These are phyloP conservation scores for Hymenoscyphus fructigenus DNA, from an alignment of 2,329 filamentous ascomycete genomes.

Conservation along the genomic window DNA sequence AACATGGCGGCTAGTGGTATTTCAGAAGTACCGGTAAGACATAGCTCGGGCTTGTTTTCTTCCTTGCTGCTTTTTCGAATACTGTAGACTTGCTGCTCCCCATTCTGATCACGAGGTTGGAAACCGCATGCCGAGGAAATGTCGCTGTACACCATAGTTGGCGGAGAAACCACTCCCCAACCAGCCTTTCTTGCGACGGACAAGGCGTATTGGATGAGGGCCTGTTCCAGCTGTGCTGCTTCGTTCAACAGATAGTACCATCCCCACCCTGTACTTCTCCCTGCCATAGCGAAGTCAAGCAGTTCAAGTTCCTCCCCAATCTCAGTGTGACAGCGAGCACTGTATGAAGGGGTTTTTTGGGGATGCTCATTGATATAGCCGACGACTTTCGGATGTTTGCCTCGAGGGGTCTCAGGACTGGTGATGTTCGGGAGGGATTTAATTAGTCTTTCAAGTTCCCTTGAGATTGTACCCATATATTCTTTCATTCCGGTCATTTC, in stretches of 20 bases:
- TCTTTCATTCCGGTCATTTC: slow-evolving; percentile 60
- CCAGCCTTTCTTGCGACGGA: slow-evolving; percentile 68
- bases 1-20: slow-evolving; percentile 92
- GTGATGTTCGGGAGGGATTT: slow-evolving; percentile 85
- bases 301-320: slow-evolving; percentile 84
- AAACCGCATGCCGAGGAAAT: slow-evolving; percentile 91
- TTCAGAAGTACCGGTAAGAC: slow-evolving; percentile 86
- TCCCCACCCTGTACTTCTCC: slow-evolving; percentile 87
- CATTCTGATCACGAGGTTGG: slow-evolving; percentile 85
- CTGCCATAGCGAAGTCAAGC: slow-evolving; percentile 83
- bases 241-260: slow-evolving; percentile 97
- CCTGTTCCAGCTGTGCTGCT: slow-evolving; percentile 90
- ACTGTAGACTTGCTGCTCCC: slow-evolving; percentile 88
- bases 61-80: slow-evolving; percentile 68
- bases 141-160: slow-evolving; percentile 87
- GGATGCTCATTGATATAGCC: slow-evolving; percentile 77
- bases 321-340: slow-evolving; percentile 70
- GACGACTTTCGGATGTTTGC: slow-evolving; percentile 62
- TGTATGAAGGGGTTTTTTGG: slow-evolving; percentile 39
- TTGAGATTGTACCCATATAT: slow-evolving; percentile 56
- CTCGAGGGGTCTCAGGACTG: slow-evolving; percentile 70
- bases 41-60: slow-evolving; percentile 65
- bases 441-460: slow-evolving; percentile 73
- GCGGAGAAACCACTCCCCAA: slow-evolving; percentile 80
- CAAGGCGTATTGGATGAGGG: slow-evolving; percentile 83